Evolutionary conservation across 2,329 filamentous ascomycete genomes (phyloP), one percentile per base, ranked within the genome.

Genomic region (Gremmenia infestans): DNA sequence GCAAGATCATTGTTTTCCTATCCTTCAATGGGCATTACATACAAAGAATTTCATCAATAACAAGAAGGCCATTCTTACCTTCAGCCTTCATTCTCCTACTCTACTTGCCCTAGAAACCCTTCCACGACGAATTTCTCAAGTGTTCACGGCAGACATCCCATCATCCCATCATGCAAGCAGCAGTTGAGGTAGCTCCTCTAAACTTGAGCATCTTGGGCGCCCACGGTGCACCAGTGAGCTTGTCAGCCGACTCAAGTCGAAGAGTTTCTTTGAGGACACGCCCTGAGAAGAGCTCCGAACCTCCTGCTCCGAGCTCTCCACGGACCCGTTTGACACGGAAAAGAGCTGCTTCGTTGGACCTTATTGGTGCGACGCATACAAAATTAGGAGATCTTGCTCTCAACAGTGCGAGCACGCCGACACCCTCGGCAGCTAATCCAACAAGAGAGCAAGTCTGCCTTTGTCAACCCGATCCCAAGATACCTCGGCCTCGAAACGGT

Each of bases 401-500:
- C 43, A 63, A 63, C 39, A 69, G 60, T 60, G 62, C 58, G 40
- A 64, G 54, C 58, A 60, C 60, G 47, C 62, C 51, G 50, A 60
- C 58, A 9, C 63, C 60, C 56, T 53, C 46, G 51, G 56, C 57
- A 37, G 59, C 55, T 55, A 60, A 63, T 51, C 48, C 61, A 50
- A 57, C 60, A 52, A 65, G 63, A 61, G 67, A 67, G 50, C 66
- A 83, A 62, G 81, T 87, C 60, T 88, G 85, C 72, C 78, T 88
- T 64, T 88, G 85, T 71, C 84, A 86, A 65, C 83, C 84, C 40
- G 85, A 87, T 66, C 85, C 84, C 23, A 88, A 88, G 71, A 87
- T 88, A 59, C 85, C 85, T 56, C 76, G 85, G 65, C 85, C 85
- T 63, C 80, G 85, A 72, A 89, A 89, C 76, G 83, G 85, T 87